Conservation (phyloP, 495 filamentous ascomycete species). For the Tuber indicum region DNA sequence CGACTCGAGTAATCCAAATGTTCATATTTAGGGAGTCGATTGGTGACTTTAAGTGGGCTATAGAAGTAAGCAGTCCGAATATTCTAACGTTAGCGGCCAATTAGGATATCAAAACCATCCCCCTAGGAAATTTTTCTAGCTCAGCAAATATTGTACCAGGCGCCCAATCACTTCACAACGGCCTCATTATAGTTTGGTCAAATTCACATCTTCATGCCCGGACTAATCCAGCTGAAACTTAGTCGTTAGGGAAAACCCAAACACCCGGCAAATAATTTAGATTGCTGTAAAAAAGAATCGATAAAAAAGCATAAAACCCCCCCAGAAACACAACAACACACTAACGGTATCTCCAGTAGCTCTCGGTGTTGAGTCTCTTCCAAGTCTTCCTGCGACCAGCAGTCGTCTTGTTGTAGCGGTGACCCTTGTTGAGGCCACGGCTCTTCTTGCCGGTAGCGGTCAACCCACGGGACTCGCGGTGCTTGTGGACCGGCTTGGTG, state of each 20-base stretch:
- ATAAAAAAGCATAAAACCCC: not conserved
- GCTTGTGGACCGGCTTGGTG: conserved; percentile 98
- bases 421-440: conserved; percentile 96
- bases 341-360: conserved; percentile 58
- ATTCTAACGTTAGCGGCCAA: not conserved
- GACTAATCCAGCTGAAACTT: not conserved
- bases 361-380: conserved; percentile 98
- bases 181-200: not conserved
- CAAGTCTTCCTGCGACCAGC: conserved; percentile 96
- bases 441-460: conserved; percentile 98
- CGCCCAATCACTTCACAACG: not conserved
- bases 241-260: not conserved
- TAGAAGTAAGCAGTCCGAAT: not conserved
- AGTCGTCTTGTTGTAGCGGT: conserved; percentile 95
- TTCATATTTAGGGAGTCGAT: not conserved
- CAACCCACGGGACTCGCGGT: conserved; percentile 93
- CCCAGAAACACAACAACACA: not conserved
- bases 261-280: not conserved
- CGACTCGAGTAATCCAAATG: not conserved
- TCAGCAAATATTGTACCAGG: not conserved
- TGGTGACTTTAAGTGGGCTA: not conserved
- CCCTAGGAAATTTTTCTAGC: not conserved
- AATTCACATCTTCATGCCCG: not conserved
- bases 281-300: not conserved
- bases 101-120: not conserved